Evolutionary conservation across 768 basidiomycete genomes (phyloP).

Genomic region (Hypholoma sublateritium): DNA sequence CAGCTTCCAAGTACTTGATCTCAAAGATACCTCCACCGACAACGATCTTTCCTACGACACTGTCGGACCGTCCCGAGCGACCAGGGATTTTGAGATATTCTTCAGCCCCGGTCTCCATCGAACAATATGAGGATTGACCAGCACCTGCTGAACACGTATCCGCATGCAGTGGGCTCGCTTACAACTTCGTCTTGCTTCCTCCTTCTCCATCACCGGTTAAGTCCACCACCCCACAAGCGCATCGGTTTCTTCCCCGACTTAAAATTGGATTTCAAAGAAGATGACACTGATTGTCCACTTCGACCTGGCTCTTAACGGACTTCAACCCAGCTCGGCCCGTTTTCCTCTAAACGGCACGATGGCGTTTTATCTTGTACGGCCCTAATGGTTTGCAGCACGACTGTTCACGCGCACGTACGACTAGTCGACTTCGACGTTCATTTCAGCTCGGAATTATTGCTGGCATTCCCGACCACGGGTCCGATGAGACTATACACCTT

Average conservation of each 20-base stretch:
- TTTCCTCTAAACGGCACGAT: not conserved
- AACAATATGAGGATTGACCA: not conserved
- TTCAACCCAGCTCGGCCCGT: too few species aligned
- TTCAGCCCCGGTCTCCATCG: not conserved
- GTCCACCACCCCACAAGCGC: slow-evolving; percentile 8
- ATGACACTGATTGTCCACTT: not conserved
- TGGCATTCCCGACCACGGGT: too few species aligned
- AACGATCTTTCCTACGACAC: not conserved
- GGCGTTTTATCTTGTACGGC: not conserved
- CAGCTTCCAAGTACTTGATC: too few species aligned
- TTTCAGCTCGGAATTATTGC: too few species aligned
- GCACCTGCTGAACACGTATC: not conserved
- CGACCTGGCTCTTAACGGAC: too few species aligned
- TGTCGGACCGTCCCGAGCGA: not conserved
- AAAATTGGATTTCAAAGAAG: not conserved
- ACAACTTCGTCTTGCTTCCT: not conserved
- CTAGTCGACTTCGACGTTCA: too few species aligned
- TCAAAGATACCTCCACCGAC: too few species aligned
- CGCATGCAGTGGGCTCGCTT: not conserved
- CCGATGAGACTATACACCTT: too few species aligned
- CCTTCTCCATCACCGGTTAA: slow-evolving; percentile 15
- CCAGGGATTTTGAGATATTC: not conserved
- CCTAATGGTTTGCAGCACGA: not conserved
- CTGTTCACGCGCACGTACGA: too few species aligned
- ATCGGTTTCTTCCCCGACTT: not conserved